These are phyloP conservation scores for Helotiales sp. DNA, from an alignment of 2,329 filamentous ascomycete genomes.

Conservation along the genomic window DNA sequence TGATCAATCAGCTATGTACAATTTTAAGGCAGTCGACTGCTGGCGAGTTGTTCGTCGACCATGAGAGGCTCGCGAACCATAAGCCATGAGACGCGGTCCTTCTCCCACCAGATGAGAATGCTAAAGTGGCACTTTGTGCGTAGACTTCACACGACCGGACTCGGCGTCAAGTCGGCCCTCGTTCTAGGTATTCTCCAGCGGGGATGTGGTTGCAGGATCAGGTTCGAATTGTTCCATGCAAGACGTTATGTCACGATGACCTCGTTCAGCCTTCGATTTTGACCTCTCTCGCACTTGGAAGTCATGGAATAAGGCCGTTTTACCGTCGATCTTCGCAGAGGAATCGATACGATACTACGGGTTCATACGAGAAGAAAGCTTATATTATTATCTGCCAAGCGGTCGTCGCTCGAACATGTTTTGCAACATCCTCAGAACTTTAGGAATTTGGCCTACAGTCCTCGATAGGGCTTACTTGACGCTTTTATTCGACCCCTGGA, in stretches of 20 bases:
- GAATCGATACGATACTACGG: too few species aligned
- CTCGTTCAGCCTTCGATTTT: background rate
- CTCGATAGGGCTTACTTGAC: background rate
- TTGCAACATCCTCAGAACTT: too few species aligned
- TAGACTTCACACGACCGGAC: background rate
- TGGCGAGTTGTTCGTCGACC: too few species aligned
- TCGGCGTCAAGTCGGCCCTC: background rate
- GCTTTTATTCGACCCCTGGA: background rate
- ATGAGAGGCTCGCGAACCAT: too few species aligned
- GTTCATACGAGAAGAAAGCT: too few species aligned
- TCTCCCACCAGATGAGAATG: background rate
- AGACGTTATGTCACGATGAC: background rate
- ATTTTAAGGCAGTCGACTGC: too few species aligned
- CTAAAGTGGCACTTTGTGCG: background rate
- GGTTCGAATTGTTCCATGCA: background rate
- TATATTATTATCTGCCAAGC: too few species aligned
- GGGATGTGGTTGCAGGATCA: background rate
- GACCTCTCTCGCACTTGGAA: background rate
- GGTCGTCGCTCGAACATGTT: too few species aligned
- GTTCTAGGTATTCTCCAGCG: background rate
- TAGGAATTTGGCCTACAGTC: background rate
- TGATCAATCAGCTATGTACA: background rate
- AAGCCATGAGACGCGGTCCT: too few species aligned
- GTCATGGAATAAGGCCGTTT: too few species aligned
- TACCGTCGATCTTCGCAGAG: too few species aligned